phyloP scores from a whole-genome alignment of 768 basidiomycete species.

The Gelatoporia subvermispora region DNA sequence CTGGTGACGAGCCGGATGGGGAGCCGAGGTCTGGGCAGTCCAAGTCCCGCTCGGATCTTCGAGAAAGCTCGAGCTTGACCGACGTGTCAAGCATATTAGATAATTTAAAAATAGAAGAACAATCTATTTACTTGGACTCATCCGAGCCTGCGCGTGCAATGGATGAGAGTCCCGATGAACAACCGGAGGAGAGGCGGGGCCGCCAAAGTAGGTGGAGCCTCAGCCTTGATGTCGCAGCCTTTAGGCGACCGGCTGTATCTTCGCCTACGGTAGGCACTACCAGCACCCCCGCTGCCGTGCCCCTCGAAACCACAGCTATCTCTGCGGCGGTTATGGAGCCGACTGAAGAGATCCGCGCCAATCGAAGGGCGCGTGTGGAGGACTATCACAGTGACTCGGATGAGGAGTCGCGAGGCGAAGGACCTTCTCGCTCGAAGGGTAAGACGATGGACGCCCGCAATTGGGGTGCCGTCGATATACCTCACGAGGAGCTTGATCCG shows the following conservation, averaged over 20 bases:
- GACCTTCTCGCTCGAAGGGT: conserved; percentile 1
- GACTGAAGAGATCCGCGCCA: background rate
- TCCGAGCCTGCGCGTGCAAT: no score
- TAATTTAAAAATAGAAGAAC: no score
- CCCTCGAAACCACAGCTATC: background rate
- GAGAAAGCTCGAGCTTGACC: no score
- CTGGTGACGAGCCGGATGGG: no score
- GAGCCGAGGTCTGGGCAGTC: no score
- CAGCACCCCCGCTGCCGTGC: background rate
- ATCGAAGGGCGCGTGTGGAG: background rate
- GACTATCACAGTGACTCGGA: background rate
- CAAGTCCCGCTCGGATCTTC: no score
- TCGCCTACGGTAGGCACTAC: background rate
- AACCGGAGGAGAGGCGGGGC: no score
- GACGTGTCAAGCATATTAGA: no score
- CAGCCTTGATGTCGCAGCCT: background rate
- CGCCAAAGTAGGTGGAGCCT: no score
- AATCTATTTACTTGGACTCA: no score
- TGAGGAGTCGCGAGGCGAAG: conserved; percentile 1
- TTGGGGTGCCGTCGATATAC: conserved; percentile 1
- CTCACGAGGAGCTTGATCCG: background rate
- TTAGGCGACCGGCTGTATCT: background rate
- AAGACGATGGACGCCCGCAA: conserved; percentile 4
- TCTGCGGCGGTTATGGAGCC: background rate
- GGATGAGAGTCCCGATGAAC: no score